Conservation (phyloP, 2,329 filamentous ascomycete species). For the Dothidotthia symphoricarpi region DNA sequence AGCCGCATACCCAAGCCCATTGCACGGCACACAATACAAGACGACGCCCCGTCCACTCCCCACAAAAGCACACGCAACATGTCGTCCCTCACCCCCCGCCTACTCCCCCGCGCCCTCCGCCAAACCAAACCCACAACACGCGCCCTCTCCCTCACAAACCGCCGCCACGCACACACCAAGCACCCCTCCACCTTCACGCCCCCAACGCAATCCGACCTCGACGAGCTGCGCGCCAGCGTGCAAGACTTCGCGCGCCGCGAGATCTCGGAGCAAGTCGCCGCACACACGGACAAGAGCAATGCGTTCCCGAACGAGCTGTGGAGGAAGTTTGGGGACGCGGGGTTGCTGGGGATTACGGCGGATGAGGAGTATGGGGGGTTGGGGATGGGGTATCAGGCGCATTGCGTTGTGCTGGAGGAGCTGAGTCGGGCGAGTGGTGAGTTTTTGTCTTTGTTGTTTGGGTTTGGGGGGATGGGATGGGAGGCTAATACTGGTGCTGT, state of each 20-base stretch:
- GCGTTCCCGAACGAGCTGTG: conserved; percentile 89
- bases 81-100: conserved; percentile 33
- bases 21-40: too few relatives aligned
- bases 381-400: conserved; percentile 92
- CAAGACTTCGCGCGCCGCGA: conserved; percentile 87
- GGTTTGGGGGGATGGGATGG: background rate
- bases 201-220: conserved; percentile 69
- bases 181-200: conserved; percentile 66
- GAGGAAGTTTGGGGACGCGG: conserved; percentile 88
- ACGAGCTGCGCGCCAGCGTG: conserved; percentile 78
- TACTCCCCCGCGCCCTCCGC: conserved; percentile 43
- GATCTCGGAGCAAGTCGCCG: conserved; percentile 78
- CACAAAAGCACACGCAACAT: conserved; percentile 25
- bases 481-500: background rate
- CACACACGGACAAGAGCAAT: conserved; percentile 80
- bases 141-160: conserved; percentile 14
- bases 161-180: conserved; percentile 62
- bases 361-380: conserved; percentile 89
- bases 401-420: conserved; percentile 95
- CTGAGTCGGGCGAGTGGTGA: conserved; percentile 77
- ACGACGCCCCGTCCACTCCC: too few relatives aligned
- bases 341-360: conserved; percentile 86
- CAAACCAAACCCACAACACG: too few relatives aligned
- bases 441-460: background rate
- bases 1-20: conserved; percentile 5